Base-by-base conservation (phyloP, 2,329 filamentous ascomycete species). In the Colletotrichum karsti region DNA sequence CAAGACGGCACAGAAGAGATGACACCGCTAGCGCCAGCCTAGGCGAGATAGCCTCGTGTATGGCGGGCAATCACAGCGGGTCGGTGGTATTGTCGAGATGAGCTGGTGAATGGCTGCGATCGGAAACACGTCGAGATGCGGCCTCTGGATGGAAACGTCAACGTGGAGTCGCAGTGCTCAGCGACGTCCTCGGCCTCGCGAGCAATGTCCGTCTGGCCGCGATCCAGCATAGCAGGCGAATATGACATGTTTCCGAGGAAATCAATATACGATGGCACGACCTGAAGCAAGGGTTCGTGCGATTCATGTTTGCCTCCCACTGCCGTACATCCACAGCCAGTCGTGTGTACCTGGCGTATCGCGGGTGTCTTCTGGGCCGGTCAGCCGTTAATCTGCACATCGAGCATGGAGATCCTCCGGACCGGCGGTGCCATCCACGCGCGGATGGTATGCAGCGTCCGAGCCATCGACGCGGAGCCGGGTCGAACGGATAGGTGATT, bases 1-100 rank as follows among this genome's bases (percentile, higher is more conserved):
- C 18, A 54, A 33, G 37, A 13, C 44, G 59, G 51, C 4, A 53
- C 46, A 64, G 37, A 68, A 68, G 37, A 54, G 53, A 68, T 54
- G 65, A 59, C 60, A 65, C 53, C 26, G 26, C 18, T 51, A 53
- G 46, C 22, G 18, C 26, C 35, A 54, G 39, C 44, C 41, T 33
- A 15, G 53, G 35, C 64, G 56, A 64, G 64, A 67, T 15, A n/a
- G 58, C 15, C 26, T 42, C 46, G 41, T 46, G 30, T 24, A 22
- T 44, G 44, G 50, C 30, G 15, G 30, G 33, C 20, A 20, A 33
- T 24, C 12, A 12, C n/a, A 44, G 12, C 28, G 46, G 37, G 22
- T 41, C n/a, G 24, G 51, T 15, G 12, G 9, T 4, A 39, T 33
- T 46, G 30, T 65, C 42, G 46, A 59, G 57, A 64, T 26, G 46